Conservation (phyloP, 768 basidiomycete species). For the Lanmaoa pseudosensibilis region DNA sequence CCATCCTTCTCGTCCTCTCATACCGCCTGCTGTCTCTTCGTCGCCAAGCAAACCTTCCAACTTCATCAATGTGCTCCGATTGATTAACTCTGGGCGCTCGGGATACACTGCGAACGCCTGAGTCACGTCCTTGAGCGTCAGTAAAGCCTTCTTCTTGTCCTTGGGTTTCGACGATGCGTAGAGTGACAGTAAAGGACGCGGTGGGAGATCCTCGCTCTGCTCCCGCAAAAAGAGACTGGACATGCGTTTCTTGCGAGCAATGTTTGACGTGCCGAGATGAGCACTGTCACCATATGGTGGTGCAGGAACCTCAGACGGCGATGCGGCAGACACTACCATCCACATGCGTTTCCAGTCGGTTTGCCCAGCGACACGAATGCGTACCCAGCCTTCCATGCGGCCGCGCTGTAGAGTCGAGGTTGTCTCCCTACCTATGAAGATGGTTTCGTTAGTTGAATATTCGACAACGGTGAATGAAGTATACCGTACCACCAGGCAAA, state of each 20-base stretch:
- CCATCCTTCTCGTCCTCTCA: conserved; percentile 81
- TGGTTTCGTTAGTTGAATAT: conserved; percentile 9
- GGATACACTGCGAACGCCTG: conserved; percentile 96
- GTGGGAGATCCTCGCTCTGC: conserved; percentile 35
- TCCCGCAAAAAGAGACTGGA: conserved; percentile 65
- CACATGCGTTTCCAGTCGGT: conserved; percentile 95
- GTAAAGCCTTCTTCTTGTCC: conserved; percentile 68
- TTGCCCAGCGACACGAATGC: conserved; percentile 91
- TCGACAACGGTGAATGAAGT: conserved; percentile 28
- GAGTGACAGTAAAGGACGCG: conserved; percentile 52
- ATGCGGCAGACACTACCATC: conserved; percentile 66
- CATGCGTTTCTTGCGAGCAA: conserved; percentile 49
- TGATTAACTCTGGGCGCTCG: conserved; percentile 90
- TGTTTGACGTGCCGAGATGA: conserved; percentile 24
- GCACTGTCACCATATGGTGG: conserved; percentile 28
- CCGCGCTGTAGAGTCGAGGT: conserved; percentile 67
- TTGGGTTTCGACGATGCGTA: conserved; percentile 65
- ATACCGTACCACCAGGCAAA: conserved; percentile 45
- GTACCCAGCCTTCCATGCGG: conserved; percentile 88
- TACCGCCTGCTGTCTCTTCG: conserved; percentile 65
- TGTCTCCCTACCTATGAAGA: conserved; percentile 43
- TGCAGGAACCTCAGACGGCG: conserved; percentile 28
- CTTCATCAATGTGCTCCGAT: conserved; percentile 86
- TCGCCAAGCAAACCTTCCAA: conserved; percentile 82
- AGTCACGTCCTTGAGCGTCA: conserved; percentile 68